These are phyloP conservation scores for Secale cereale DNA, from an alignment of 176 grass and related monocot species.

Conservation along the genomic window DNA sequence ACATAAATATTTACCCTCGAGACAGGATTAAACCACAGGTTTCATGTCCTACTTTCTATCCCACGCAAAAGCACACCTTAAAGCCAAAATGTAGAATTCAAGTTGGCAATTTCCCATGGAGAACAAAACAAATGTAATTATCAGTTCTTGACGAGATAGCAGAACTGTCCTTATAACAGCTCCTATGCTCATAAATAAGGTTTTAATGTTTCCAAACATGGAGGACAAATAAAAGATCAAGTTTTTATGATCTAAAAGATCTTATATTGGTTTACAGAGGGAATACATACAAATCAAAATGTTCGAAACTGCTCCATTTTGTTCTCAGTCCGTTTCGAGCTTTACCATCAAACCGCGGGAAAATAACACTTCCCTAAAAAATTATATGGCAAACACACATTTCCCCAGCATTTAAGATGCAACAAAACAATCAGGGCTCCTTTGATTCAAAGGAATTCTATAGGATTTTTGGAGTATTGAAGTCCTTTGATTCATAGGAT, in stretches of 20 bases:
- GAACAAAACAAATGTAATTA: slow-evolving; percentile 7
- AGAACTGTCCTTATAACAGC: neutral
- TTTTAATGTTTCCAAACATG: neutral
- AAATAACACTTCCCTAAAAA: neutral
- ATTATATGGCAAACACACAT: neutral
- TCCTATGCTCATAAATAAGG: neutral
- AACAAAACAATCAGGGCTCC: neutral
- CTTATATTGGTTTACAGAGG: too few species aligned
- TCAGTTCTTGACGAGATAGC: neutral
- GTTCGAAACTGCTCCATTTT: neutral
- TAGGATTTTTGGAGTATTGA: too few species aligned
- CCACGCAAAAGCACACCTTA: neutral
- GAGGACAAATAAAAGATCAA: neutral
- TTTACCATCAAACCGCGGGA: neutral
- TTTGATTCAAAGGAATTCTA: too few species aligned
- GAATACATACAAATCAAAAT: neutral
- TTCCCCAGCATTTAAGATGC: neutral
- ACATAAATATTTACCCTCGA: neutral
- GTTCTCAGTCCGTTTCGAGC: neutral
- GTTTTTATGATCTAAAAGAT: neutral
- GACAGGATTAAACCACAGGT: neutral
- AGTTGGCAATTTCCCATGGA: neutral
- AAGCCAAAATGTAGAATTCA: slow-evolving; percentile 5
- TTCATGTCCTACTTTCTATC: neutral
- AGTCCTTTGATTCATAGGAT: too few species aligned